These are phyloP conservation scores for Phytopythium boreale DNA, from an alignment of 352 stramenopile species.

Conservation along the genomic window DNA sequence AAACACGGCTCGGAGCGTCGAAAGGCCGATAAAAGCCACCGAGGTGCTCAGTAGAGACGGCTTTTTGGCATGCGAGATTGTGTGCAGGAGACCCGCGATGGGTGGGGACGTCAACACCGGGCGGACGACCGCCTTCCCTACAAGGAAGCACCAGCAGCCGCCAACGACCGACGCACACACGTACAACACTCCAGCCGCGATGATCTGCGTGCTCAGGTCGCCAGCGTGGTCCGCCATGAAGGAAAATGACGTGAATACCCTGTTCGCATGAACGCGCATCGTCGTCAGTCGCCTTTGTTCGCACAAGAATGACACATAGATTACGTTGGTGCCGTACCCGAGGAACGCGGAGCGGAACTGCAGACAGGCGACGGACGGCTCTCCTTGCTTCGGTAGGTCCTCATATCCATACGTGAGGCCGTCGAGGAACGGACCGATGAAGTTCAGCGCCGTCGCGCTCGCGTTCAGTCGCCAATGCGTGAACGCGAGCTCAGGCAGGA, in stretches of 20 bases:
- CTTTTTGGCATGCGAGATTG: constrained; percentile 18
- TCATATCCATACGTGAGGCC: constrained; percentile 64
- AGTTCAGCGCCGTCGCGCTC: constrained; percentile 70
- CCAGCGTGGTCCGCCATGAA: constrained; percentile 87
- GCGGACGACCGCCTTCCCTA: constrained; percentile 35
- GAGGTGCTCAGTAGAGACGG: constrained; percentile 31
- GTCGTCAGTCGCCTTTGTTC: constrained; percentile 8
- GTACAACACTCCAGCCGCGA: constrained; percentile 54
- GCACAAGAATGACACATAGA: background rate
- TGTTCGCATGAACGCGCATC: constrained; percentile 16
- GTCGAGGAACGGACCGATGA: constrained; percentile 74
- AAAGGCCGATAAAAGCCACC: constrained; percentile 33
- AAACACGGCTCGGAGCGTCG: constrained; percentile 38
- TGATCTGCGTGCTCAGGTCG: constrained; percentile 46
- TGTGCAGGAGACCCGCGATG: constrained; percentile 9
- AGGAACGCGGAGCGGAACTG: constrained; percentile 79
- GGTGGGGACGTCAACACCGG: constrained; percentile 12
- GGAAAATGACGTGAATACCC: constrained; percentile 86
- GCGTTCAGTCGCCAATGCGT: constrained; percentile 43
- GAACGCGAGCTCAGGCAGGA: constrained; percentile 50
- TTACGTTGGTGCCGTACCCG: constrained; percentile 33
- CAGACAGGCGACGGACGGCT: constrained; percentile 37
- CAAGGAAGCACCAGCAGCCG: constrained; percentile 52
- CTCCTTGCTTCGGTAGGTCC: constrained; percentile 24
- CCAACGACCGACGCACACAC: constrained; percentile 46